Percentiles rank a stretch among this genome's conserved stretches.
Conservation (phyloP, 768 basidiomycete genomes). For the Suillus fuscotomentosus region DNA sequence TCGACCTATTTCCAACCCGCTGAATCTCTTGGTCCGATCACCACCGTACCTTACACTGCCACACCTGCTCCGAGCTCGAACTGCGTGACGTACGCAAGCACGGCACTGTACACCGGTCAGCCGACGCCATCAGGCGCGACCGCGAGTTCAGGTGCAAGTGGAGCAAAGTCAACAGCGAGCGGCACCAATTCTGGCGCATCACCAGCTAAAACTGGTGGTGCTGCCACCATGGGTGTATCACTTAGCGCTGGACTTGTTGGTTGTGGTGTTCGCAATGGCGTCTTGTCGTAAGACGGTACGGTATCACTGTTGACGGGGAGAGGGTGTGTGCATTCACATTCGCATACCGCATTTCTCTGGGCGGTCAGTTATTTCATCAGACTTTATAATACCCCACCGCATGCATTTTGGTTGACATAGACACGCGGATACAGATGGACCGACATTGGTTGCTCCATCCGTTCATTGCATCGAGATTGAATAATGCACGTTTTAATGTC, state of each 20-base stretch:
- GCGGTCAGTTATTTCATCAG: not conserved
- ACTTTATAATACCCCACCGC: no score
- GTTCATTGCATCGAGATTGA: slow-evolving; percentile 2
- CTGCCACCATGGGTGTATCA: slow-evolving; percentile 26
- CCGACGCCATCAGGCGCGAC: slow-evolving; percentile 14
- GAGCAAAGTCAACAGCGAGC: not conserved
- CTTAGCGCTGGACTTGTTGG: slow-evolving; percentile 29
- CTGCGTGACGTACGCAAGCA: slow-evolving; percentile 38
- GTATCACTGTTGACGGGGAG: not conserved
- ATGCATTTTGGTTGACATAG: not conserved
- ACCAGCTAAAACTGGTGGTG: slow-evolving; percentile 15
- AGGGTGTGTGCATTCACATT: not conserved
- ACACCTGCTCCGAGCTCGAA: slow-evolving; percentile 40
- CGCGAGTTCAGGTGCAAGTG: not conserved
- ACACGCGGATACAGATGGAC: not conserved
- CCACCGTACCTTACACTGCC: slow-evolving; percentile 43
- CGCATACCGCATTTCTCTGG: not conserved
- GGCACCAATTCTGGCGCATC: slow-evolving; percentile 13
- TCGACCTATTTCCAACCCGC: slow-evolving; percentile 47
- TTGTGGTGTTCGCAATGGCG: slow-evolving; percentile 31
- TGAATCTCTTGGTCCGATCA: slow-evolving; percentile 45
- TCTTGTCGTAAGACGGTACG: slow-evolving; percentile 28
- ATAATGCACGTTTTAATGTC: not conserved
- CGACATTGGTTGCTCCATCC: not conserved
- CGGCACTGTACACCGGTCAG: slow-evolving; percentile 32